These are phyloP conservation scores for Penicillium desertorum DNA, from an alignment of 495 filamentous ascomycete species.

Conservation along the genomic window DNA sequence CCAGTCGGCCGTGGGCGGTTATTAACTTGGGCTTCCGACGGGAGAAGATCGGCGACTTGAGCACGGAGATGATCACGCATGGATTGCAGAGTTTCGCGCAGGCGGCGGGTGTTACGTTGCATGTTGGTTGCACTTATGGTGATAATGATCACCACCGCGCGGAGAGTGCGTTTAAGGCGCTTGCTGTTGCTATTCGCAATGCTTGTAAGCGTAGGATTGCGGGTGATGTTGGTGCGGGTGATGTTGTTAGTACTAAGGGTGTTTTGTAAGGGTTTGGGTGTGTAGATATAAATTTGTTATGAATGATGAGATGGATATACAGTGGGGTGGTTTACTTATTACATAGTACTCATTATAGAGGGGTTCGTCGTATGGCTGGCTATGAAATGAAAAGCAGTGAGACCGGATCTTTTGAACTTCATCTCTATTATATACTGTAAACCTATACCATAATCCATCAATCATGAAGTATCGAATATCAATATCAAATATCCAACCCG, in stretches of 20 bases:
- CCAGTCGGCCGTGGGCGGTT: conserved; percentile 81
- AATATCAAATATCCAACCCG: background rate
- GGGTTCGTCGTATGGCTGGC: background rate
- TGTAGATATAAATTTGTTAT: background rate
- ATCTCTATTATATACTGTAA: background rate
- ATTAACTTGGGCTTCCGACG: conserved; percentile 76
- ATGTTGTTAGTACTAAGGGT: conserved; percentile 94
- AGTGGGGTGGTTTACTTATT: background rate
- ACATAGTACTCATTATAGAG: background rate
- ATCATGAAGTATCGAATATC: background rate
- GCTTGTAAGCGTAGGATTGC: conserved; percentile 70
- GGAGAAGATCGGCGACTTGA: conserved; percentile 90
- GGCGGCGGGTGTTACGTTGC: conserved; percentile 84
- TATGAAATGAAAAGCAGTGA: background rate
- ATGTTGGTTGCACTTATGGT: conserved; percentile 85
- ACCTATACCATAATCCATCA: background rate
- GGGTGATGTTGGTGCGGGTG: conserved; percentile 76
- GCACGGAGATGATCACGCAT: conserved; percentile 96
- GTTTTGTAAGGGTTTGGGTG: conserved; percentile 51
- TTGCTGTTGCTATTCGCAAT: conserved; percentile 77
- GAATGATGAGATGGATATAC: conserved; percentile 4
- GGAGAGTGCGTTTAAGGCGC: conserved; percentile 95
- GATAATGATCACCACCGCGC: conserved; percentile 95
- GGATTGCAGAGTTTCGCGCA: conserved; percentile 91
- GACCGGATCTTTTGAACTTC: background rate